Base-by-base conservation (phyloP, 192 early-diverging fungal genomes). In the Coemansia sp. region DNA sequence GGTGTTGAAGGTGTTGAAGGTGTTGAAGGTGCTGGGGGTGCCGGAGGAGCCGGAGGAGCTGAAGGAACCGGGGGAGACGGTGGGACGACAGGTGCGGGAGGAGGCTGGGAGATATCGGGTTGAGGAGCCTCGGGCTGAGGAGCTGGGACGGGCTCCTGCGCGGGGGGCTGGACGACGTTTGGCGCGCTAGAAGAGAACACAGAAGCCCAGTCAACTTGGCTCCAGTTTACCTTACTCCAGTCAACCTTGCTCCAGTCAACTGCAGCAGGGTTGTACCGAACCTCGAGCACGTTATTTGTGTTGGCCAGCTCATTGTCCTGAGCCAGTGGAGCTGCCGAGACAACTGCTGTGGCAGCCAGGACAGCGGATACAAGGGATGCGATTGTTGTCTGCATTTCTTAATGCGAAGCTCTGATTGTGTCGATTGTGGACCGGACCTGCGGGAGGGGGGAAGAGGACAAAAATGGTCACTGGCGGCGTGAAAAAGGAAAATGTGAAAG, bases 201-300 rank as follows among this genome's bases (percentile, higher is more conserved):
- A 7, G 65, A 61, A 36, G 55, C 12, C 75, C 75, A 76, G 66
- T 68, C 61, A 39, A 76, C 37, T 7, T 69, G 39, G 41, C 32
- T 57, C 66, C 66, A 67, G 58, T 72, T 64, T 37, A 74, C 66
- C 32, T 67, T 45, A 34, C 42, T 67, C 70, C 70, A 78, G 64
- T 72, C 65, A 29, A 74, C 62, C 32, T 67, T 57, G 68, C 44
- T 62, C 72, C 66, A 74, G 50, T 70, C 72, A 31, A 74, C 69
- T 19, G 37, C 39, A 4, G 64, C 72, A 7, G 72, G 65, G 42
- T 73, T 68, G 32, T 69, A 78, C 58, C 66, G 61, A 34, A 72
- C 50, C 12, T 37, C 62, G 29, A 71, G 55, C 15, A 65, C 44
- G 44, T 76, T 61, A 19, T 59, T 62, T 58, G 55, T 31, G 57